phyloP scores from a whole-genome alignment of 1,284 basidiomycete genomes.

The Apiotrichum sp. region DNA sequence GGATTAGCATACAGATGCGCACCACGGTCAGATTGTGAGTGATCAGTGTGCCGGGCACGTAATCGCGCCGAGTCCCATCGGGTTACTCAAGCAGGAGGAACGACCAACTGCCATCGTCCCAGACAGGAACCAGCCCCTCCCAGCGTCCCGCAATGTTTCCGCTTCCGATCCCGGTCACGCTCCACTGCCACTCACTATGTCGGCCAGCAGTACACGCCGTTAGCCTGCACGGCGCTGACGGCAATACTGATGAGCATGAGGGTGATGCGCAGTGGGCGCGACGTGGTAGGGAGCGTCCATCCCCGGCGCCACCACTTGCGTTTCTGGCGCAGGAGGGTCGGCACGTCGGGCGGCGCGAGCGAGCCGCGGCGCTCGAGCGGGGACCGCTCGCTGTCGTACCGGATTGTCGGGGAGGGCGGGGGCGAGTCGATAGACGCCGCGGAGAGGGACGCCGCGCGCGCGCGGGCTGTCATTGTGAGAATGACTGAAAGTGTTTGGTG shows the following conservation, averaged over 20 bases:
- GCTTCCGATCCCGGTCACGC: too few species aligned
- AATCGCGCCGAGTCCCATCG: too few species aligned
- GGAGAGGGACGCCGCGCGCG: neutral
- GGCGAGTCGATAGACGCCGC: neutral
- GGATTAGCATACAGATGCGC: slow-evolving; percentile 4
- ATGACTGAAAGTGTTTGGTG: neutral
- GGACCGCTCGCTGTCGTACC: slow-evolving; percentile 5
- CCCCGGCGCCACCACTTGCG: slow-evolving; percentile 25
- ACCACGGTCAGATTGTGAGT: too few species aligned
- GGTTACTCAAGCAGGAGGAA: too few species aligned
- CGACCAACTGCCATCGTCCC: too few species aligned
- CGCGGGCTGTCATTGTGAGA: neutral
- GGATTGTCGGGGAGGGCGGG: slow-evolving; percentile 2
- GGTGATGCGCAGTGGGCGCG: slow-evolving; percentile 22
- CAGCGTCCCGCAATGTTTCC: too few species aligned
- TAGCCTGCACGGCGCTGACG: slow-evolving; percentile 39
- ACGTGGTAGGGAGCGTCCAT: slow-evolving; percentile 14
- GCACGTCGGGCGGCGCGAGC: slow-evolving; percentile 26
- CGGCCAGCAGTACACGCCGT: slow-evolving; percentile 48
- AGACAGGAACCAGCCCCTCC: too few species aligned
- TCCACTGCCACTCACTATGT: slow-evolving; percentile 33
- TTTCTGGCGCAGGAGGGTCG: slow-evolving; percentile 25
- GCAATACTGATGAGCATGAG: slow-evolving; percentile 37
- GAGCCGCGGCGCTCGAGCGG: neutral
- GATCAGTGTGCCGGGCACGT: too few species aligned